phyloP scores from a whole-genome alignment of 2,329 filamentous ascomycete genomes.

The Thielaviopsis euricoi region DNA sequence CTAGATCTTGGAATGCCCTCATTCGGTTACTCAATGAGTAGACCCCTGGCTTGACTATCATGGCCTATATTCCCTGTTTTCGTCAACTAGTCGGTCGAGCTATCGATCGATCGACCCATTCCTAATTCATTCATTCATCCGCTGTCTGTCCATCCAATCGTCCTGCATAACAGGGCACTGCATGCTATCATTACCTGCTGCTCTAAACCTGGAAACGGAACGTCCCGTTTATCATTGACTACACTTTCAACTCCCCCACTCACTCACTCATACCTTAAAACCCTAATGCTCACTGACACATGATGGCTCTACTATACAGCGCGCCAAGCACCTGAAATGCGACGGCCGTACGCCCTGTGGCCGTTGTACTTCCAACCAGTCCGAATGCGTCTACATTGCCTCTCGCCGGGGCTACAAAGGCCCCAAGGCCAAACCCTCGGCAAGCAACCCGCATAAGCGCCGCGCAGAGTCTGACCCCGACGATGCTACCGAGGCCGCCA shows the following conservation, averaged over 20 bases:
- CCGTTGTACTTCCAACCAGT: conserved; percentile 42
- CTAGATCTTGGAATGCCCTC: too few species aligned
- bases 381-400: conserved; percentile 54
- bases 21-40: too few species aligned
- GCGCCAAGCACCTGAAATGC: conserved; percentile 58
- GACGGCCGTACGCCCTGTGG: conserved; percentile 54
- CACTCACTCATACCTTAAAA: too few species aligned
- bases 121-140: too few species aligned
- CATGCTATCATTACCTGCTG: not conserved
- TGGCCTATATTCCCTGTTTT: not conserved
- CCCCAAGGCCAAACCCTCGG: conserved; percentile 30
- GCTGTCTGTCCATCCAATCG: not conserved
- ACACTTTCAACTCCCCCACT: too few species aligned
- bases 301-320: conserved; percentile 20
- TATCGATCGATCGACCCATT: too few species aligned
- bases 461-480: conserved; percentile 10
- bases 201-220: too few species aligned
- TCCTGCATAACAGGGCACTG: not conserved
- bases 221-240: too few species aligned
- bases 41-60: too few species aligned
- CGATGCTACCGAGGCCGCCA: not conserved
- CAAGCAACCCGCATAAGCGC: conserved; percentile 23
- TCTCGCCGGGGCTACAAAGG: conserved; percentile 64
- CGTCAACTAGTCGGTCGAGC: too few species aligned
- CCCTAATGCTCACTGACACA: not conserved